Base-by-base conservation (phyloP, 208 protist genomes). In the Leptomonas pyrrhocoris region DNA sequence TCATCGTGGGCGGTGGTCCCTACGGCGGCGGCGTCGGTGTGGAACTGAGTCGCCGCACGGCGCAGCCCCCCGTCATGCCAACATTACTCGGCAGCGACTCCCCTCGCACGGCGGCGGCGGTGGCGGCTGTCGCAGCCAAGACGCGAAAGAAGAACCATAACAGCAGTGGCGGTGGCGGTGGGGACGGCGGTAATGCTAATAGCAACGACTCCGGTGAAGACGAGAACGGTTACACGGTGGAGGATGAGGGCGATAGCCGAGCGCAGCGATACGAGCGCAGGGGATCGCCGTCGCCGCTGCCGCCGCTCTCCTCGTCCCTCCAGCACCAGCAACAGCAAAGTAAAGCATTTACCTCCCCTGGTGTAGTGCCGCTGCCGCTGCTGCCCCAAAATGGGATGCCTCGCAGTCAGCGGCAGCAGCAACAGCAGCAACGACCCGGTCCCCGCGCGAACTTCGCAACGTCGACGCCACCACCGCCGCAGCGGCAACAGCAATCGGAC, bases 1-100 rank as follows among this genome's bases (percentile, higher is more conserved):
- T 92, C 43, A 80, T 92, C 51, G 53, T 92, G 12, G 76, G 72
- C 30, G 82, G 81, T 43, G 81, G 78, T 19, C 79, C 83, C 13
- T 64, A 74, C 46, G 83, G 83, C 25, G 80, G 82, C 27, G 76
- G 71, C 21, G 82, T 90, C 21, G 85, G 85, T 49, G 59, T 86
- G 4, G 85, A 90, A 68, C 77, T 90, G 19, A 88, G 81, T 18
- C 74, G 79, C 31, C 85, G 85, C 63, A 86, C 76, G 16, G 85
- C 85, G 30, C 78, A 81, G 43, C 79, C 82, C 18, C 57, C 43
- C 8, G 68, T 73, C 19, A 43, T 66, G 27, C 69, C 66, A 13
- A 21, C 42, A 23, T 46, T 67, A 40, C 15, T 58, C 38, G 28
- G 18, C 43, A 18, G 11, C 36, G 51, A 12, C 9, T 38, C 34